These are phyloP conservation scores for Venturia oleaginea DNA, from an alignment of 2,329 filamentous ascomycete species.

Conservation along the genomic window DNA sequence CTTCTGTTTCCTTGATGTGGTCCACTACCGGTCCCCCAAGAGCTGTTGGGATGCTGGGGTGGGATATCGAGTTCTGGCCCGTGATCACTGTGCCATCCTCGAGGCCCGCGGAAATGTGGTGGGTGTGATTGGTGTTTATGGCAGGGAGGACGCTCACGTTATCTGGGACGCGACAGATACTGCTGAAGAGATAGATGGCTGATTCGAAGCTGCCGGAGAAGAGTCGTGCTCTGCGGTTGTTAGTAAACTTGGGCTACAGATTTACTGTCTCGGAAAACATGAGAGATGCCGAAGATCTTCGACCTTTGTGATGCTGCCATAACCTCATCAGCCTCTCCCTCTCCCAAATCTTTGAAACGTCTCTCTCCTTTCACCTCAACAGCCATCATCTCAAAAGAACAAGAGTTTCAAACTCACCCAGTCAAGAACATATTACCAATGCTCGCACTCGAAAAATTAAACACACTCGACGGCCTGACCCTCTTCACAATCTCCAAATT, in stretches of 20 bases:
- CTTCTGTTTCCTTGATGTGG: constrained; percentile 33
- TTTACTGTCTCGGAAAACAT: no score
- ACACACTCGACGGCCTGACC: constrained; percentile 35
- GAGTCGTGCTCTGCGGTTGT: constrained; percentile 57
- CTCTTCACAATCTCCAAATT: constrained; percentile 42
- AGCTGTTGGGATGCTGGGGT: constrained; percentile 60
- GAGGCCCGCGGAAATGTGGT: constrained; percentile 83
- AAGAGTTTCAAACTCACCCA: constrained; percentile 39
- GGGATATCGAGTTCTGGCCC: constrained; percentile 87
- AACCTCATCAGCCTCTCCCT: no score
- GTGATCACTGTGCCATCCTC: constrained; percentile 69
- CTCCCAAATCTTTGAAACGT: no score
- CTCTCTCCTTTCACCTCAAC: no score
- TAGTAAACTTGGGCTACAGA: constrained; percentile 10
- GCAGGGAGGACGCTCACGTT: constrained; percentile 74
- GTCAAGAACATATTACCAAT: constrained; percentile 45
- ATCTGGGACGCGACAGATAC: constrained; percentile 74
- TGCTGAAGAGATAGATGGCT: constrained; percentile 80
- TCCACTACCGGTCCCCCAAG: constrained; percentile 23
- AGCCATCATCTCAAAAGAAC: no score
- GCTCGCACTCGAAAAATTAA: constrained; percentile 41
- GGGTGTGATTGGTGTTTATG: constrained; percentile 90
- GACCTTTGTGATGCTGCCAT: no score
- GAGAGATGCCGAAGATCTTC: no score
- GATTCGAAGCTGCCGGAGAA: constrained; percentile 91